Evolutionary conservation across 2,329 filamentous ascomycete genomes (phyloP).

Genomic region (Trichoderma oligosporum): DNA sequence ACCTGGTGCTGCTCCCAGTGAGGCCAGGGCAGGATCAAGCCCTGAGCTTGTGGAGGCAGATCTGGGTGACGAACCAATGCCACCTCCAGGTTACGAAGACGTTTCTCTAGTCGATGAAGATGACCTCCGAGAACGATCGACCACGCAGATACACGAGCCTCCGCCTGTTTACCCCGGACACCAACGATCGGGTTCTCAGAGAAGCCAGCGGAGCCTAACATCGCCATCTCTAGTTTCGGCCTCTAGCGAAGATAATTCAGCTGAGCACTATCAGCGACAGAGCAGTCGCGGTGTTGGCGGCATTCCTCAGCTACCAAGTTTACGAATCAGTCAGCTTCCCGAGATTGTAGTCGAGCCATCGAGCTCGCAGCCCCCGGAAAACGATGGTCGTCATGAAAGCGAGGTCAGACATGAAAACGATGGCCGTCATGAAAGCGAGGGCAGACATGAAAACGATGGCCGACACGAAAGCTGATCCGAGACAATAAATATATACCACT

Average conservation of each 20-base stretch:
- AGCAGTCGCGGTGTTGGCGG: conserved; percentile 36
- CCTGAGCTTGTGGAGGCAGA: conserved; percentile 52
- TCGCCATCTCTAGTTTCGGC: conserved; percentile 1
- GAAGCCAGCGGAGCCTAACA: conserved; percentile 18
- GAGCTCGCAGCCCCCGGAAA: conserved; percentile 2
- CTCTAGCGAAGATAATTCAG: not conserved
- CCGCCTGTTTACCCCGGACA: conserved; percentile 50
- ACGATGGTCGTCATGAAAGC: no score
- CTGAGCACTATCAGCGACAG: not conserved
- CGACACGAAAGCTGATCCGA: not conserved
- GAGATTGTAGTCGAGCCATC: conserved; percentile 41
- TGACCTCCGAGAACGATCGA: conserved; percentile 36
- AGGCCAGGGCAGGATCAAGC: conserved; percentile 46
- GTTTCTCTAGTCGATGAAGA: conserved; percentile 42
- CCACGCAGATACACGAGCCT: conserved; percentile 44
- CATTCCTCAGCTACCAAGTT: conserved; percentile 49
- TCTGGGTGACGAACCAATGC: conserved; percentile 45
- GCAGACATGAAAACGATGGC: no score
- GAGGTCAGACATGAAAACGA: not conserved
- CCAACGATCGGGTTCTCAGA: conserved; percentile 29
- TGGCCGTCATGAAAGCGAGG: no score
- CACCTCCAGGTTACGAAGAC: conserved; percentile 54
- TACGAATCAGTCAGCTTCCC: conserved; percentile 49
- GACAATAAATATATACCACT: not conserved
- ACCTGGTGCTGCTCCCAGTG: conserved; percentile 32